Conservation (phyloP, 192 early-diverging fungal species). For the Backusella psychrophila region DNA sequence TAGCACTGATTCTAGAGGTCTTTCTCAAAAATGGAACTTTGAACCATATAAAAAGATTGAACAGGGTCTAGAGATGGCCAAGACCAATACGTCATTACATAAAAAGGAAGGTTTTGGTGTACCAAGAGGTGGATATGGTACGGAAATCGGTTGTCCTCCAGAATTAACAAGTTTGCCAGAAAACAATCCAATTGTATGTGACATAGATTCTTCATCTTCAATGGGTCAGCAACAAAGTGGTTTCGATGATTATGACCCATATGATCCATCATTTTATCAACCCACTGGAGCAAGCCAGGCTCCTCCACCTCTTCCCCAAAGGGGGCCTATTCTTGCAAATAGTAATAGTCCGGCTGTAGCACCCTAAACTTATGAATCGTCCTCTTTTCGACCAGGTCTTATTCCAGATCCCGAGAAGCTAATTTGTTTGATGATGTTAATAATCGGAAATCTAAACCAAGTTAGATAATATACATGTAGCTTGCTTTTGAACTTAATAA, state of each 20-base stretch:
- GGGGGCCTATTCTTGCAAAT: not conserved
- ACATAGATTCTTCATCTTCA: not conserved
- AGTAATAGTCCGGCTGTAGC: not conserved
- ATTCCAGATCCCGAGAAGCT: not conserved
- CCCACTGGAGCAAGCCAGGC: not conserved
- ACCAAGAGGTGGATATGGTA: slow-evolving; percentile 27
- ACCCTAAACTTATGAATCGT: not conserved
- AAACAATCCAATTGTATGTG: slow-evolving; percentile 8
- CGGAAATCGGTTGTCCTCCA: slow-evolving; percentile 26
- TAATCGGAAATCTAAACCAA: not conserved
- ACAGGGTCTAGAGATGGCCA: slow-evolving; percentile 12
- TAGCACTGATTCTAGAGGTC: slow-evolving; percentile 14
- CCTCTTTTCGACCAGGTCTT: not conserved
- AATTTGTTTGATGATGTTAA: not conserved
- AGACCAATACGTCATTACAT: not conserved
- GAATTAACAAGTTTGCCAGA: slow-evolving; percentile 18
- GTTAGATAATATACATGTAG: too few species aligned
- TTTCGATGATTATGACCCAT: not conserved
- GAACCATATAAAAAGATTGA: slow-evolving; percentile 27
- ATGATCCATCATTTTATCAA: not conserved
- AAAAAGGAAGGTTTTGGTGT: slow-evolving; percentile 30
- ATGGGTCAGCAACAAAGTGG: not conserved
- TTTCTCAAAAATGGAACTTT: slow-evolving; percentile 30
- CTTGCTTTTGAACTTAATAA: too few species aligned
- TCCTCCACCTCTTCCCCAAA: not conserved